Conservation (phyloP, 495 filamentous ascomycete species). For the Trypethelium eluteriae region DNA sequence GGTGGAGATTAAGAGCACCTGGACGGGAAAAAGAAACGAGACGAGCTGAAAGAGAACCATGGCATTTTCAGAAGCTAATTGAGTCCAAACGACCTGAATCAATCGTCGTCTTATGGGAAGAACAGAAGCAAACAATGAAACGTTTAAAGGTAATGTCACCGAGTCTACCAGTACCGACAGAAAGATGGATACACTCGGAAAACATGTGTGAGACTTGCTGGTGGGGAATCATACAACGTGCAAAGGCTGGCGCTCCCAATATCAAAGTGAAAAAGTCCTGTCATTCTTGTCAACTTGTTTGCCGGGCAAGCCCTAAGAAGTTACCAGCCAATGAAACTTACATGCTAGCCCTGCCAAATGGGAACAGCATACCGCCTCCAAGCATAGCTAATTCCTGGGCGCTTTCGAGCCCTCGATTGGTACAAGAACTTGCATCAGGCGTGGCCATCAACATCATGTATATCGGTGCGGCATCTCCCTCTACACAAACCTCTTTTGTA, state of each 20-base stretch:
- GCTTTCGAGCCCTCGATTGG: background rate
- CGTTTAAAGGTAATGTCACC: background rate
- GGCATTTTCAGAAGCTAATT: background rate
- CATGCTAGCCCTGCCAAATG: background rate
- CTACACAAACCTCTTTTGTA: background rate
- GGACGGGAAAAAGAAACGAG: background rate
- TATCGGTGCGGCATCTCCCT: background rate
- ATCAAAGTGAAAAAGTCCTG: background rate
- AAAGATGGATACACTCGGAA: background rate
- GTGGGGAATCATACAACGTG: background rate
- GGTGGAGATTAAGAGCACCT: background rate
- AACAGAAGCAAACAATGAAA: background rate
- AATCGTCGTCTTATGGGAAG: background rate
- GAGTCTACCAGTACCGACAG: background rate
- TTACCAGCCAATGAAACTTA: background rate
- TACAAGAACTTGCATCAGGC: background rate
- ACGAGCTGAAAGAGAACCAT: background rate
- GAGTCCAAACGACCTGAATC: background rate
- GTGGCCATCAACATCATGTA: background rate
- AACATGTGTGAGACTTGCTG: background rate
- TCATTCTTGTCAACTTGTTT: background rate
- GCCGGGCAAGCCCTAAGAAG: background rate
- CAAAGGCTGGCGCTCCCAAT: background rate
- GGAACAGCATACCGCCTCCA: background rate
- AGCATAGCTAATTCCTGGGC: background rate